Percentiles rank a stretch among this genome's conserved stretches.
These are phyloP conservation scores for Hypsizygus marmoreus DNA, from an alignment of 768 basidiomycete genomes.

Conservation along the genomic window DNA sequence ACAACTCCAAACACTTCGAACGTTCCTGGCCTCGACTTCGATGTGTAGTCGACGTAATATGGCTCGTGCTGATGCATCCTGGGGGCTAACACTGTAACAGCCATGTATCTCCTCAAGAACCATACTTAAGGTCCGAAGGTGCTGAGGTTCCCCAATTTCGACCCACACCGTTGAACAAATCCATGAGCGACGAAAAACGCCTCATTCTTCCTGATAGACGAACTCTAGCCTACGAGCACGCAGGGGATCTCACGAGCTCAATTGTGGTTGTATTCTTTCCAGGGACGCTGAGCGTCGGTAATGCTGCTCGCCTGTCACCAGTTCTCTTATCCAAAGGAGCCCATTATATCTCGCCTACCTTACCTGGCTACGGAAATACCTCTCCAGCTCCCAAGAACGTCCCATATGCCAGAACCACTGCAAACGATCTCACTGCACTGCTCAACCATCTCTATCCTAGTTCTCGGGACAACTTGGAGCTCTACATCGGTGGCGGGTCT, in stretches of 20 bases:
- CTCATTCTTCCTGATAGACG: conserved; percentile 28
- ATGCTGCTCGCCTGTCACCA: conserved; percentile 19
- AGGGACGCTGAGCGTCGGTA: conserved; percentile 40
- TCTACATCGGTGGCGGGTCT: conserved; percentile 50
- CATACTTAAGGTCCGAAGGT: no score
- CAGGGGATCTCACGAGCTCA: conserved; percentile 35
- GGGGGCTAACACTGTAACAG: no score
- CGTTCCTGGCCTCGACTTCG: no score
- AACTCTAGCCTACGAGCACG: conserved; percentile 40
- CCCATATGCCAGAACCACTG: conserved; percentile 35
- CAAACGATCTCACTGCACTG: conserved; percentile 38
- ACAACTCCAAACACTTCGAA: no score
- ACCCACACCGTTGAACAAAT: not conserved
- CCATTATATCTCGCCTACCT: conserved; percentile 40
- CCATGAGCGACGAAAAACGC: conserved; percentile 15
- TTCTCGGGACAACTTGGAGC: conserved; percentile 31
- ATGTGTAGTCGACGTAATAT: no score
- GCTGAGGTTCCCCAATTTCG: not conserved
- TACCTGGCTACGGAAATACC: conserved; percentile 51
- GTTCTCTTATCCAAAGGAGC: conserved; percentile 27
- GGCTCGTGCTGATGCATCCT: no score
- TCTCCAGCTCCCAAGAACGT: conserved; percentile 32
- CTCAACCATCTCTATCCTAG: conserved; percentile 43
- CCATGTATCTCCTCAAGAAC: no score
- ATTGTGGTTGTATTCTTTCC: conserved; percentile 44